Percentiles rank a stretch among this genome's conserved stretches.
These are phyloP conservation scores for Diaporthe ilicicola DNA, from an alignment of 2,329 filamentous ascomycete genomes.

Conservation along the genomic window DNA sequence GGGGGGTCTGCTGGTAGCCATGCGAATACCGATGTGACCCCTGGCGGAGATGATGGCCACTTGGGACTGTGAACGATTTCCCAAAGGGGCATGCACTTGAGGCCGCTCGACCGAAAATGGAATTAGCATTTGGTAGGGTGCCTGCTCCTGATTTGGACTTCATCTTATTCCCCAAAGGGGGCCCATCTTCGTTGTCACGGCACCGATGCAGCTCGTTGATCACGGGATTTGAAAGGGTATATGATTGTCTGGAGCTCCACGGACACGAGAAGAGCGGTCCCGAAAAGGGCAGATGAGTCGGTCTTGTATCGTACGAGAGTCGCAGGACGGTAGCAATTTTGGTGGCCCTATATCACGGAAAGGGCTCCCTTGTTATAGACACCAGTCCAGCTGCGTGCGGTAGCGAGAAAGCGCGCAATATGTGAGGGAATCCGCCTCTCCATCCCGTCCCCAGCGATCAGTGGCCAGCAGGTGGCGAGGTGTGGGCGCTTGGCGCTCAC, in stretches of 20 bases:
- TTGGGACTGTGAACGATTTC: background rate
- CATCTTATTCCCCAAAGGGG: background rate
- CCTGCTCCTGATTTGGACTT: slow-evolving; percentile 2
- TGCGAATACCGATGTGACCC: background rate
- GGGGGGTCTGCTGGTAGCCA: slow-evolving; percentile 13
- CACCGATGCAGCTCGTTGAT: slow-evolving; percentile 11
- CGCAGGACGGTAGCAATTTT: slow-evolving; percentile 20
- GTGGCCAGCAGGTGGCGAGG: slow-evolving; percentile 3
- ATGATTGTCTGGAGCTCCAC: slow-evolving; percentile 8
- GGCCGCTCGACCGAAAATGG: slow-evolving; percentile 21
- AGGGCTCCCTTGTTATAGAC: slow-evolving; percentile 22
- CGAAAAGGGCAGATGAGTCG: slow-evolving; percentile 19
- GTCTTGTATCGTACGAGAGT: slow-evolving; percentile 20
- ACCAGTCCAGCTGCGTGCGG: background rate
- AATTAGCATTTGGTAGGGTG: background rate
- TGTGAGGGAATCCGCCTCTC: slow-evolving; percentile 12
- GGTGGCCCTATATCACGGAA: slow-evolving; percentile 26
- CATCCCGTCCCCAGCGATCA: background rate
- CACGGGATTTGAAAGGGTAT: slow-evolving; percentile 16
- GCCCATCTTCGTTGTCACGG: slow-evolving; percentile 16
- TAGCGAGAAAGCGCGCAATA: slow-evolving; percentile 26
- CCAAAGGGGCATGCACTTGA: background rate
- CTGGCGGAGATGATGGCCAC: slow-evolving; percentile 4
- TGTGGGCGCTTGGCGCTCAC: slow-evolving; percentile 10
- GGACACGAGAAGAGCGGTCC: slow-evolving; percentile 19